These are phyloP conservation scores for Pyrenophora graminea DNA, from an alignment of 2,329 filamentous ascomycete genomes.

Conservation along the genomic window DNA sequence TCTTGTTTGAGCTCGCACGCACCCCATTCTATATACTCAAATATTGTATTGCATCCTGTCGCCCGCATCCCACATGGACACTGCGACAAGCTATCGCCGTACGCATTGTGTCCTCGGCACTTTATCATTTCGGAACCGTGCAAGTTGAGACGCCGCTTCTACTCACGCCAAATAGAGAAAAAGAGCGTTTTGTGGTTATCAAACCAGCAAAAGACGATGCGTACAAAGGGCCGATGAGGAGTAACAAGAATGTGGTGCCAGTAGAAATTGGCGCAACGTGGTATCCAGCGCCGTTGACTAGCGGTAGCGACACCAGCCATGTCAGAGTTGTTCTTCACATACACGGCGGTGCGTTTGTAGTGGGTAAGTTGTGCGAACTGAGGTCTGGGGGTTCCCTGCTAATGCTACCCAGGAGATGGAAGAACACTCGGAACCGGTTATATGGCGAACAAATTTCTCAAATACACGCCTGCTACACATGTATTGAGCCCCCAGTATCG, in stretches of 20 bases:
- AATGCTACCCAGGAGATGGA: constrained; percentile 35
- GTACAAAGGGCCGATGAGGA: constrained; percentile 39
- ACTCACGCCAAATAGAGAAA: constrained; percentile 45
- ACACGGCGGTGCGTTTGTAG: constrained; percentile 56
- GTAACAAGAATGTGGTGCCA: constrained; percentile 43
- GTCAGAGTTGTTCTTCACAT: constrained; percentile 52
- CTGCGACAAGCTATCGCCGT: constrained; percentile 46
- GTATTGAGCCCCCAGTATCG: constrained; percentile 56
- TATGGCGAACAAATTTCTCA: constrained; percentile 38
- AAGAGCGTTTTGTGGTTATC: constrained; percentile 46
- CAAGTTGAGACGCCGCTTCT: constrained; percentile 37
- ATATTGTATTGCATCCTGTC: constrained; percentile 43
- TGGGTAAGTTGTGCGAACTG: constrained; percentile 28
- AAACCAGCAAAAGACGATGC: constrained; percentile 21
- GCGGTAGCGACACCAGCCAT: constrained; percentile 15
- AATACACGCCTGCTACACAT: constrained; percentile 45
- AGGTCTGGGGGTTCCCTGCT: too few species aligned
- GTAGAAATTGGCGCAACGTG: constrained; percentile 49
- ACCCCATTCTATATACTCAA: constrained; percentile 49
- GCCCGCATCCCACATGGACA: constrained; percentile 48
- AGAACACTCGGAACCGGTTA: constrained; percentile 42
- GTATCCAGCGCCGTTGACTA: constrained; percentile 43
- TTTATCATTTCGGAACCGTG: constrained; percentile 41
- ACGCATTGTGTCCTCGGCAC: constrained; percentile 38
- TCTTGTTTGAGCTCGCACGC: constrained; percentile 41